Conservation (phyloP, 2,329 filamentous ascomycete genomes). For the Passalora sequoiae region DNA sequence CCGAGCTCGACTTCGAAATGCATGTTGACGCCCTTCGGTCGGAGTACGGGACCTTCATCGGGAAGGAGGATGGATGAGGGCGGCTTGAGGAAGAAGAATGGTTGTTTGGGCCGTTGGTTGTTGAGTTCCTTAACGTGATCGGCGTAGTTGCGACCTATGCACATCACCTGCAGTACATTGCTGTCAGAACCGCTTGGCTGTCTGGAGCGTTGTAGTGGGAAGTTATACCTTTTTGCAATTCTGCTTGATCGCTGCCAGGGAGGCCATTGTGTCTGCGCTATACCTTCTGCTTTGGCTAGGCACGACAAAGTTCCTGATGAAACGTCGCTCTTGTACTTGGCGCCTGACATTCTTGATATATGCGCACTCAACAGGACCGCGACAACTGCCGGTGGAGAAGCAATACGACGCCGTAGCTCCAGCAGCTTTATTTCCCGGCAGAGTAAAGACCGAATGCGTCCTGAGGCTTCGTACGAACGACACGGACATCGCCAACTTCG, state of each 20-base stretch:
- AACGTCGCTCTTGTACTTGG: background rate
- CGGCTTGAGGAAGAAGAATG: constrained; percentile 99
- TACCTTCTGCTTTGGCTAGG: constrained; percentile 7
- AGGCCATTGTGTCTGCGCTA: constrained; percentile 17
- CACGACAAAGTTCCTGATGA: background rate
- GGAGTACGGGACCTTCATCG: constrained; percentile 70
- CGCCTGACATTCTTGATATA: constrained; percentile 1
- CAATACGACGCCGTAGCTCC: constrained; percentile 6
- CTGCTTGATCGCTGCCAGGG: constrained; percentile 33
- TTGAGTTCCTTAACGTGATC: constrained; percentile 93
- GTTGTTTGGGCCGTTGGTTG: constrained; percentile 81
- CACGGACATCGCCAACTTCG: constrained; percentile 8
- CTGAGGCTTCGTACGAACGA: constrained; percentile 11
- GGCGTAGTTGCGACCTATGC: constrained; percentile 94
- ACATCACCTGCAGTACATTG: constrained; percentile 61
- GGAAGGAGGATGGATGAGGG: constrained; percentile 78
- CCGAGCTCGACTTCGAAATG: constrained; percentile 96
- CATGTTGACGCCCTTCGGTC: constrained; percentile 74
- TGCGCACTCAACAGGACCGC: background rate
- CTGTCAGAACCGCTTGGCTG: constrained; percentile 3
- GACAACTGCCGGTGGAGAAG: constrained; percentile 11
- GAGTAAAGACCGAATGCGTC: constrained; percentile 10
- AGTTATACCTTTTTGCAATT: constrained; percentile 46
- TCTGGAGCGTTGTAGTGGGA: background rate
- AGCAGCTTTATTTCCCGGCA: constrained; percentile 1